Evolutionary conservation across 768 basidiomycete genomes (phyloP), one percentile per base, ranked within the genome.

Genomic region (Suillus ampliporus): DNA sequence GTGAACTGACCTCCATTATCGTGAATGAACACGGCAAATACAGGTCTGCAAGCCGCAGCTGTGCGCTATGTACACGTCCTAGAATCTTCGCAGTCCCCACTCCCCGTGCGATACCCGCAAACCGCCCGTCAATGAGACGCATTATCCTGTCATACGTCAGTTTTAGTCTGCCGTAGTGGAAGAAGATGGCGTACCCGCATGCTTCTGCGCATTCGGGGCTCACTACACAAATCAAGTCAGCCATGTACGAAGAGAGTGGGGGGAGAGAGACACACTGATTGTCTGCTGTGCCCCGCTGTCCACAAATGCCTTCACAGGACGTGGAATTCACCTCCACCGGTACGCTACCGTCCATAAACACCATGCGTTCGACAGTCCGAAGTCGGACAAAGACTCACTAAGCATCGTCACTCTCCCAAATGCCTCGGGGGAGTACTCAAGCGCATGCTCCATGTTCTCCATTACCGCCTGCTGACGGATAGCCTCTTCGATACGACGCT

Each of bases 231-330:
- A 28, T 58, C 63, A 57, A 46, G 15, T 61, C 59, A 65, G 53
- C 35, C 5, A 9, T 10, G 4, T 26, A 10, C 48, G 2, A 5
- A 48, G 3, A 46, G n/a, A n/a, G n/a, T n/a, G 43, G 15, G 31
- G 31, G 54, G 38, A 14, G 31, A n/a, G 35, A 26, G 14, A 79
- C 90, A 69, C 69, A 96, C 96, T 98, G 79, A 98, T 98, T 2
- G 97, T 99, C 65, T 88, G 87, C 71, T 99, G 97, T 13, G 97
- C 97, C 46, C 97, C 97, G 66, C 95, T 97, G 74, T 99, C 97
- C 47, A 99, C 97, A 68, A 99, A 99, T 0, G 97, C 97, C 75
- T 94, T 96, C 41, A 99, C 88, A 4, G 91, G 90, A 63, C 84
- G 82, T 1, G 90, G n/a, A 90, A 71, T 99, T 99, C 2, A 99